Conservation (phyloP, 73 alveolate species). For the Tetrahymena elliotti region DNA sequence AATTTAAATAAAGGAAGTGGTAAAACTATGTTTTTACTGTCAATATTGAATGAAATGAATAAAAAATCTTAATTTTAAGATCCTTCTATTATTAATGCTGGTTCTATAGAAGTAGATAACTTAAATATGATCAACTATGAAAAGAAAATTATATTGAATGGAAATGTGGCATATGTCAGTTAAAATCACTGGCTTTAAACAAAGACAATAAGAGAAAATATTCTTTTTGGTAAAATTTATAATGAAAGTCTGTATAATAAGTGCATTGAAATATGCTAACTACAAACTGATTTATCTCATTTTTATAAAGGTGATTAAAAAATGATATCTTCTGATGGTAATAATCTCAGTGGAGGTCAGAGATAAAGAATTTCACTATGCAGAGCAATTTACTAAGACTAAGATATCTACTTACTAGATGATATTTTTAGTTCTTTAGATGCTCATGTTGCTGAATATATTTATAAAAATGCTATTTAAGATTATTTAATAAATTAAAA, state of each 20-base stretch:
- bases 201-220: constrained; percentile 77
- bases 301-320: constrained; percentile 68
- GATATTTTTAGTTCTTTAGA: constrained; percentile 82
- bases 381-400: constrained; percentile 69
- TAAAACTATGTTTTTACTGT: constrained; percentile 25
- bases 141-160: constrained; percentile 44
- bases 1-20: constrained; percentile 7
- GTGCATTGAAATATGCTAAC: constrained; percentile 58
- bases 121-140: constrained; percentile 4
- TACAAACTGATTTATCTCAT: constrained; percentile 56
- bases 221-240: constrained; percentile 59
- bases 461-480: constrained; percentile 56
- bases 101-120: background rate
- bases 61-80: background rate
- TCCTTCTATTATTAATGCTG: background rate
- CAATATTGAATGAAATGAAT: constrained; percentile 36
- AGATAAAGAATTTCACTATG: constrained; percentile 74
- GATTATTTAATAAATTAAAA: constrained; percentile 47
- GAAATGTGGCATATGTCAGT: constrained; percentile 60
- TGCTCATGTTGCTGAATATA: constrained; percentile 60
- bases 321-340: constrained; percentile 73
- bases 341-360: constrained; percentile 81
- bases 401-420: constrained; percentile 72
- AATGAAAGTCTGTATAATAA: constrained; percentile 59
- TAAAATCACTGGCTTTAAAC: constrained; percentile 78